phyloP scores from a whole-genome alignment of 768 basidiomycete genomes.

The Phlegmacium glaucopus region DNA sequence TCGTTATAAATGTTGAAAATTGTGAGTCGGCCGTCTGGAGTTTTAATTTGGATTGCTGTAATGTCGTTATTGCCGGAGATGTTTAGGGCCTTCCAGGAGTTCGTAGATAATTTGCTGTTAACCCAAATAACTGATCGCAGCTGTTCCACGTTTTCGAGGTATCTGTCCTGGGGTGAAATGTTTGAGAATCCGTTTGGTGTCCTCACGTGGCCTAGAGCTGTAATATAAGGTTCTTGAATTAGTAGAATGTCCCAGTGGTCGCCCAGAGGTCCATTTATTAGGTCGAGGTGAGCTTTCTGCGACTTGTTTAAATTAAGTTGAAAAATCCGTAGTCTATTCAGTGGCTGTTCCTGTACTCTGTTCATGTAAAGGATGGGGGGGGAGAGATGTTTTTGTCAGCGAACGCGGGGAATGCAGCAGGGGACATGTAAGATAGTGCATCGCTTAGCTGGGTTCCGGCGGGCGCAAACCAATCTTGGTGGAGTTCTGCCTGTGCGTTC shows the following conservation, averaged over 20 bases:
- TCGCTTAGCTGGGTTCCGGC: too few relatives aligned
- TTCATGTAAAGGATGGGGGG: not conserved
- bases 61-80: slow-evolving; percentile 18
- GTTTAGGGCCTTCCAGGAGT: slow-evolving; percentile 17
- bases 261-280: not conserved
- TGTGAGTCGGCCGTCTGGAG: slow-evolving; percentile 9
- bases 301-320: slow-evolving; percentile 14
- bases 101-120: slow-evolving; percentile 12
- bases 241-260: slow-evolving; percentile 5
- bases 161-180: not conserved
- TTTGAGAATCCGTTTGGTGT: not conserved
- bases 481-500: too few relatives aligned
- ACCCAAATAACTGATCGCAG: slow-evolving; percentile 20
- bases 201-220: not conserved
- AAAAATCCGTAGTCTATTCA: slow-evolving; percentile 1
- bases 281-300: slow-evolving; percentile 4
- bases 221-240: too few relatives aligned
- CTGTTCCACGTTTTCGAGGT: not conserved
- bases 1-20: slow-evolving; percentile 29
- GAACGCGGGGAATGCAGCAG: not conserved
- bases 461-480: too few relatives aligned
- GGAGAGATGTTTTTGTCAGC: not conserved
- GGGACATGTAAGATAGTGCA: too few relatives aligned
- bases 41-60: slow-evolving; percentile 20
- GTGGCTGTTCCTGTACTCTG: not conserved